phyloP scores from a whole-genome alignment of 257 asterid species.

The Nicotiana attenuata region DNA sequence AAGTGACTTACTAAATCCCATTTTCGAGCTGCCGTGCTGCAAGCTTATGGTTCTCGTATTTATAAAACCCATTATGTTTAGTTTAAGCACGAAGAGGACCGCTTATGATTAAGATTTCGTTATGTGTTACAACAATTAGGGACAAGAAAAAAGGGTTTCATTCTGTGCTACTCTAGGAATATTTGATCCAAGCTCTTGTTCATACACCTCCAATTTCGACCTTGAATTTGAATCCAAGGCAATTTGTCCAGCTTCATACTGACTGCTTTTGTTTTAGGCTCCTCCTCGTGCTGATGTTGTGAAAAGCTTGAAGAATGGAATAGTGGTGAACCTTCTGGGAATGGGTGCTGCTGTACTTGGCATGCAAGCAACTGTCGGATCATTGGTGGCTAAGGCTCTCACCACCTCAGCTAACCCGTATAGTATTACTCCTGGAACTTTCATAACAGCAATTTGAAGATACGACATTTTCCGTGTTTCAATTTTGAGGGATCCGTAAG shows the following conservation, averaged over 20 bases:
- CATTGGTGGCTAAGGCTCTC: constrained; percentile 96
- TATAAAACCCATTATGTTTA: background rate
- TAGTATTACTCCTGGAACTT: constrained; percentile 60
- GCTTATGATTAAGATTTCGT: background rate
- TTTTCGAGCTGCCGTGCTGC: background rate
- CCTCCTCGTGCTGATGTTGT: constrained; percentile 98
- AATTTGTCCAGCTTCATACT: background rate
- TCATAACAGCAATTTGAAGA: too few relatives aligned
- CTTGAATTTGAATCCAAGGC: background rate
- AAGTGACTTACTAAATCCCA: background rate
- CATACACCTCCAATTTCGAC: background rate
- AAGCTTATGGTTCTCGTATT: background rate
- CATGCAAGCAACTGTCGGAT: constrained; percentile 94
- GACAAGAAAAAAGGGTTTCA: too few relatives aligned
- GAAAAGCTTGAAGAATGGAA: constrained; percentile 77
- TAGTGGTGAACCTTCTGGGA: constrained; percentile 70
- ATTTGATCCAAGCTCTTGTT: background rate
- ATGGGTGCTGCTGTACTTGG: constrained; percentile 95
- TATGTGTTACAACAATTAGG: background rate
- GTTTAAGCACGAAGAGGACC: background rate
- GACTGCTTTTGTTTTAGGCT: constrained; percentile 48
- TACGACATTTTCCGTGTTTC: too few relatives aligned
- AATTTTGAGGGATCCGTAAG: too few relatives aligned
- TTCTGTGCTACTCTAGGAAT: background rate
- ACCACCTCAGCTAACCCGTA: constrained; percentile 87